These are phyloP conservation scores for Lipomyces mesembrius DNA, from an alignment of 805 yeast genomes.

Conservation along the genomic window DNA sequence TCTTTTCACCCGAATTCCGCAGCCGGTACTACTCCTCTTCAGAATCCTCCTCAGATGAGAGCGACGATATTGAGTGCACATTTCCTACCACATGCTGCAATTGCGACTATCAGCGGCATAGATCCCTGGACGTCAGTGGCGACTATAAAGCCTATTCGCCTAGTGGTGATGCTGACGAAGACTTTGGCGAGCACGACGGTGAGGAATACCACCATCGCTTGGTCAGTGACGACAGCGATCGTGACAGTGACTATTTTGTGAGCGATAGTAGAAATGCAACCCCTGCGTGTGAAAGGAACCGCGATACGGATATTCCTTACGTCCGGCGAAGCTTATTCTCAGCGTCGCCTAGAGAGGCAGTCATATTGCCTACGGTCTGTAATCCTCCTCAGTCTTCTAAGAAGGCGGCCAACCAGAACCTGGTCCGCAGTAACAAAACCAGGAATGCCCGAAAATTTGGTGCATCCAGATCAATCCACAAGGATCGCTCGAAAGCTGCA, in stretches of 20 bases:
- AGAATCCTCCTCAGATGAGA: neutral
- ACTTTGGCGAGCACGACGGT: neutral
- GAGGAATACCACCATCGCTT: neutral
- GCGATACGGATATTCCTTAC: neutral
- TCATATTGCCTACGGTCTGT: neutral
- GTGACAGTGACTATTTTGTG: neutral
- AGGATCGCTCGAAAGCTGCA: neutral
- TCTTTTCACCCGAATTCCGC: neutral
- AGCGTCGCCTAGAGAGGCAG: neutral
- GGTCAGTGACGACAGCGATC: neutral
- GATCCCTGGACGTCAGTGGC: neutral
- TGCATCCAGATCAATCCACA: neutral
- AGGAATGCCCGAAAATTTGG: neutral
- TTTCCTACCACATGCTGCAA: neutral
- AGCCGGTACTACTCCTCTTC: neutral
- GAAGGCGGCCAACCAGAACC: neutral
- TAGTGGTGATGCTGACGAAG: neutral
- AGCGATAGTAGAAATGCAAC: neutral
- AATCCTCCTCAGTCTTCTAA: neutral
- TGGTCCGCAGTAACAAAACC: neutral
- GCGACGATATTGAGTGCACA: neutral
- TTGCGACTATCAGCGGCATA: neutral
- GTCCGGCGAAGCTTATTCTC: neutral
- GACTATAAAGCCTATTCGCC: neutral
- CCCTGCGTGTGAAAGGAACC: neutral